These are phyloP conservation scores for Setaria italica DNA, from an alignment of 202 grass and related monocot species.

Conservation along the genomic window DNA sequence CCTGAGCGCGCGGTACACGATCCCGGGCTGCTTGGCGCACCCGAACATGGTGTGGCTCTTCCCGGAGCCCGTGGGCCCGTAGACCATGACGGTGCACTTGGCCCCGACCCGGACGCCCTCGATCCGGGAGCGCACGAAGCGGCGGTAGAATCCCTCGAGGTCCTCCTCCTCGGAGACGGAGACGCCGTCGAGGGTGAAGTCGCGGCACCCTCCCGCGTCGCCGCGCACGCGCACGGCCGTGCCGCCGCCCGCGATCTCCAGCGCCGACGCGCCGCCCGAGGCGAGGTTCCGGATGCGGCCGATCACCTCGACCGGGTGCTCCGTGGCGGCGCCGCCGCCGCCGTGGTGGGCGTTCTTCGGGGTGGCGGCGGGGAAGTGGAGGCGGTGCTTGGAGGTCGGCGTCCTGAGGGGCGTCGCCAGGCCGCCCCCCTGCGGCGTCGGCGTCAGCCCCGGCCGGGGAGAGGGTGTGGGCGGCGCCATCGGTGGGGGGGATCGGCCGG, in stretches of 20 bases:
- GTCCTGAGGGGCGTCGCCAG: slow-evolving; percentile 58
- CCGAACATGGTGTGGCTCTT: slow-evolving; percentile 99
- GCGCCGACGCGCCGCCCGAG: slow-evolving; percentile 44
- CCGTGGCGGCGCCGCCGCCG: slow-evolving; percentile 48
- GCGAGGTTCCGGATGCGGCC: slow-evolving; percentile 74
- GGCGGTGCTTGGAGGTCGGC: slow-evolving; percentile 76
- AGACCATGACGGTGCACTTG: slow-evolving; percentile 96
- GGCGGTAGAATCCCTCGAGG: slow-evolving; percentile 77
- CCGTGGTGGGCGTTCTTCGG: slow-evolving; percentile 33
- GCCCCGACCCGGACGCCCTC: slow-evolving; percentile 72
- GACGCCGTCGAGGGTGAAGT: slow-evolving; percentile 89
- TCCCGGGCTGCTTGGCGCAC: slow-evolving; percentile 69
- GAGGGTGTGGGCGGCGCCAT: slow-evolving; percentile 83
- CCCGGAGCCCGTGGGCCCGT: slow-evolving; percentile 81
- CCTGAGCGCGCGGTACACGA: slow-evolving; percentile 87
- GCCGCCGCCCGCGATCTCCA: slow-evolving; percentile 61
- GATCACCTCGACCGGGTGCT: slow-evolving; percentile 94
- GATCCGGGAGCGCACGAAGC: slow-evolving; percentile 74
- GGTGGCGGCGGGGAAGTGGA: slow-evolving; percentile 68
- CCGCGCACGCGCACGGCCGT: slow-evolving; percentile 71
- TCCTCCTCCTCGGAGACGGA: slow-evolving; percentile 78
- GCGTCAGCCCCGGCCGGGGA: slow-evolving; percentile 13
- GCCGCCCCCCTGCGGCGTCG: slow-evolving; percentile 37
- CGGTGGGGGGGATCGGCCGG: background rate
- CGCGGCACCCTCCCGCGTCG: slow-evolving; percentile 73